These are phyloP conservation scores for Fusarium pseudonygamai DNA, from an alignment of 2,329 filamentous ascomycete genomes.

Conservation along the genomic window DNA sequence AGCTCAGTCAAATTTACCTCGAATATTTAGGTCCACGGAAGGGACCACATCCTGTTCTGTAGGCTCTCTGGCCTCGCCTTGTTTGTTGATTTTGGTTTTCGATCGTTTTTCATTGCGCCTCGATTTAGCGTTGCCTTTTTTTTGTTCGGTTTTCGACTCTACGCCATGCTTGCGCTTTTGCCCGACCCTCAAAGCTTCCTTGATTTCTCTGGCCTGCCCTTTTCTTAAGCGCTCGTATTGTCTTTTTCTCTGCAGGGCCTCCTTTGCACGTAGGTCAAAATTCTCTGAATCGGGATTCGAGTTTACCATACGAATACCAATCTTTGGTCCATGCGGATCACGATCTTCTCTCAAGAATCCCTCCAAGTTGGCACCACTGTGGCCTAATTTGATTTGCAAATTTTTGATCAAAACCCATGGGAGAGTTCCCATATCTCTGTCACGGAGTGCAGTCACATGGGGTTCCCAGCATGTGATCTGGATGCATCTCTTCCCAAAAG, in stretches of 20 bases:
- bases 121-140: slow-evolving; percentile 42
- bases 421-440: slow-evolving; percentile 61
- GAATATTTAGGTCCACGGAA: slow-evolving; percentile 45
- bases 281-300: slow-evolving; percentile 51
- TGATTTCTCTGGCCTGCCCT: slow-evolving; percentile 50
- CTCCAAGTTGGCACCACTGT: slow-evolving; percentile 68
- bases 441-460: slow-evolving; percentile 68
- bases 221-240: slow-evolving; percentile 67
- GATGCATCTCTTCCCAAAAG: slow-evolving; percentile 76
- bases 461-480: slow-evolving; percentile 76
- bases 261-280: slow-evolving; percentile 60
- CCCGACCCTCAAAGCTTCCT: slow-evolving; percentile 49
- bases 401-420: slow-evolving; percentile 76
- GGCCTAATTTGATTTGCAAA: slow-evolving; percentile 71
- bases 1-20: slow-evolving; percentile 37
- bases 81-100: slow-evolving; percentile 10
- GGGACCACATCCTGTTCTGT: slow-evolving; percentile 40
- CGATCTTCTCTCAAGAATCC: slow-evolving; percentile 74
- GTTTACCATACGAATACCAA: slow-evolving; percentile 67
- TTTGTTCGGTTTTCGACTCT: slow-evolving; percentile 39
- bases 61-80: slow-evolving; percentile 5
- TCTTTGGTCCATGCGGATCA: slow-evolving; percentile 51
- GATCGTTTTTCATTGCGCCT: slow-evolving; percentile 35
- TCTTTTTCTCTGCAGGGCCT: slow-evolving; percentile 70
- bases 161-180: slow-evolving; percentile 51